These are phyloP conservation scores for Arabidopsis suecica DNA, from an alignment of 345 rosid genomes.

Conservation along the genomic window DNA sequence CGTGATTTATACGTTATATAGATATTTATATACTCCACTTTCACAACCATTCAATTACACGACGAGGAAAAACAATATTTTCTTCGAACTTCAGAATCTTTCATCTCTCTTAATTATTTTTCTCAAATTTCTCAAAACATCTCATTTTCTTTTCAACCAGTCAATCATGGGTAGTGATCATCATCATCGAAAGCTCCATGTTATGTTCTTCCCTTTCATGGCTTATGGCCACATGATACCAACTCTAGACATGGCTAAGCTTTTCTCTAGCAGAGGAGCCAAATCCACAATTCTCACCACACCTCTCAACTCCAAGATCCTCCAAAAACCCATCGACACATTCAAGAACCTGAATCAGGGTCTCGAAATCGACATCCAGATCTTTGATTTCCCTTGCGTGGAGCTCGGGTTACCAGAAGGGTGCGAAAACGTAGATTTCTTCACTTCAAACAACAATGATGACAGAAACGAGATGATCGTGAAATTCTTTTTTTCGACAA, in stretches of 20 bases:
- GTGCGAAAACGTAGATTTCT: conserved; percentile 37
- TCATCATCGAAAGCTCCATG: conserved; percentile 39
- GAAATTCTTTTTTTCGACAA: conserved; percentile 22
- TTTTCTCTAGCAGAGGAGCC: conserved; percentile 52
- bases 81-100: conserved; percentile 2
- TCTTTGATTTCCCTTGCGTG: conserved; percentile 43
- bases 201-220: conserved; percentile 59
- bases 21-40: neutral
- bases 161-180: conserved; percentile 34
- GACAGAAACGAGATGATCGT: neutral
- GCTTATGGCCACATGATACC: conserved; percentile 70
- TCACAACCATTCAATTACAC: neutral
- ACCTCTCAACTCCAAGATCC: conserved; percentile 49
- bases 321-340: conserved; percentile 41
- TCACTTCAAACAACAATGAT: neutral
- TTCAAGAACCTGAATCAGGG: conserved; percentile 35
- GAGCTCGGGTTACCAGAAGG: conserved; percentile 54
- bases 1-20: neutral
- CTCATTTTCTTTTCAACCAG: conserved; percentile 6
- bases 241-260: conserved; percentile 59
- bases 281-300: conserved; percentile 61
- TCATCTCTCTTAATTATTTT: neutral
- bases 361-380: conserved; percentile 30
- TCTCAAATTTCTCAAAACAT: neutral
- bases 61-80: neutral